Evolutionary conservation across 495 filamentous ascomycete genomes (phyloP), one percentile per base, ranked within the genome.

Genomic region (Neurospora africana): DNA sequence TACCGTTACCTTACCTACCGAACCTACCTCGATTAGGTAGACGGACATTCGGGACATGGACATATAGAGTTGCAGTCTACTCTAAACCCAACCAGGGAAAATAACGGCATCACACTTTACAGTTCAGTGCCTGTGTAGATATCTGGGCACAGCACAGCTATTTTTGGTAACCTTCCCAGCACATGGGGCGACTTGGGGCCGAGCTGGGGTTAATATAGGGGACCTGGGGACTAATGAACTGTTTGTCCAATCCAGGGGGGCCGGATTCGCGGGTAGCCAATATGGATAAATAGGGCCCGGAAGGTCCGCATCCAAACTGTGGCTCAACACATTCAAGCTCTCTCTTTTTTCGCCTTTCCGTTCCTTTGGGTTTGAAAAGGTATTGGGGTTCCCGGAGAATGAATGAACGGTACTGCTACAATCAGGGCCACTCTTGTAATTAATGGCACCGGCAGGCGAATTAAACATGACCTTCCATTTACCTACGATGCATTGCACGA

Each of bases 181-280:
- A 36, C 36, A 36, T 36, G 7, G 36, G 7, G 35, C 7, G 1
- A 36, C 36, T 36, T 36, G 36, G 7, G 19, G 17, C 0, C 19
- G 4, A 44, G 4, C 53, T 30, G 23, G 13, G 5, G 23, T 30
- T 30, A 30, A 30, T 61, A 17, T 61, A 61, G 13, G 23, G 53
- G 53, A 61, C 53, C 23, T 47, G 43, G 43, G 43, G 43, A 47
- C 19, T 23, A 53, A 27, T 27, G 47, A 58, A 30, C 11, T 6
- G 27, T 61, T 65, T 5, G 53, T 7, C 78, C 78, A 80, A 78
- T 84, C 80, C 78, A 78, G 78, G 77, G 79, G 79, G 75, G 44
- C 77, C 82, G 71, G 76, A 76, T 76, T 79, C 72, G 71, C 74
- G 72, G 77, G 72, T 69, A 69, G 69, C 53, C 77, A 80, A 79